A percentile compares a stretch with the other conserved stretches of the same genome.
These are phyloP conservation scores for Scytalidium sp. DNA, from an alignment of 2,329 filamentous ascomycete genomes.

Conservation along the genomic window DNA sequence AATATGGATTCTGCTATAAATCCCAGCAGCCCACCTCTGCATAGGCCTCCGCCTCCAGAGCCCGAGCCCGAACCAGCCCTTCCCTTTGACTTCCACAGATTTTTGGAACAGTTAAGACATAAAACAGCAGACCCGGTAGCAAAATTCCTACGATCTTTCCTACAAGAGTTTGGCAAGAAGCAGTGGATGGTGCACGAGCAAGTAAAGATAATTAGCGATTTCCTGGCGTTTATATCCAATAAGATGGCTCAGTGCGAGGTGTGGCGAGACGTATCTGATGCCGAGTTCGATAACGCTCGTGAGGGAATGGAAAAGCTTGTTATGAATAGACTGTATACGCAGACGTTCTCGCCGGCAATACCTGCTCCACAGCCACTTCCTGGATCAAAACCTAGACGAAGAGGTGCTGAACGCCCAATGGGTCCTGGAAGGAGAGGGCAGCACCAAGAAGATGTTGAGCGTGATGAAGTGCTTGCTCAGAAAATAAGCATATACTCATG, in stretches of 20 bases:
- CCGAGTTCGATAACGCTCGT: constrained; percentile 95
- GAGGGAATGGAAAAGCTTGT: constrained; percentile 99
- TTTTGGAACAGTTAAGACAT: constrained; percentile 92
- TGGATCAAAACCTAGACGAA: constrained; percentile 64
- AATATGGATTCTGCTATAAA: constrained; percentile 33
- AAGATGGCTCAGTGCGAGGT: constrained; percentile 98
- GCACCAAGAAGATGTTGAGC: constrained; percentile 96
- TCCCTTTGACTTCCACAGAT: constrained; percentile 96
- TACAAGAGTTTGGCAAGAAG: constrained; percentile 92
- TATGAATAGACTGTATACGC: constrained; percentile 94
- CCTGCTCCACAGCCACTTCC: constrained; percentile 73
- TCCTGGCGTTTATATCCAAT: constrained; percentile 92
- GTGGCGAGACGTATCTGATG: constrained; percentile 92
- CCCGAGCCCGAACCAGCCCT: constrained; percentile 77
- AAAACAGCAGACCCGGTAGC: constrained; percentile 98
- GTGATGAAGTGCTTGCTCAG: constrained; percentile 92
- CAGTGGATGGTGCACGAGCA: constrained; percentile 99
- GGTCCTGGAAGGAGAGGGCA: constrained; percentile 87
- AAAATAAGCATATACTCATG: constrained; percentile 97
- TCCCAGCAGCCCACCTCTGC: constrained; percentile 44
- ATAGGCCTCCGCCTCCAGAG: constrained; percentile 66
- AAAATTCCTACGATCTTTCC: constrained; percentile 89
- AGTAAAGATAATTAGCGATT: constrained; percentile 97
- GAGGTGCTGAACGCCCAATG: constrained; percentile 64
- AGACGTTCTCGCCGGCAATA: constrained; percentile 95